Conservation (phyloP, 768 basidiomycete genomes). For the Boletus eberwhitei region DNA sequence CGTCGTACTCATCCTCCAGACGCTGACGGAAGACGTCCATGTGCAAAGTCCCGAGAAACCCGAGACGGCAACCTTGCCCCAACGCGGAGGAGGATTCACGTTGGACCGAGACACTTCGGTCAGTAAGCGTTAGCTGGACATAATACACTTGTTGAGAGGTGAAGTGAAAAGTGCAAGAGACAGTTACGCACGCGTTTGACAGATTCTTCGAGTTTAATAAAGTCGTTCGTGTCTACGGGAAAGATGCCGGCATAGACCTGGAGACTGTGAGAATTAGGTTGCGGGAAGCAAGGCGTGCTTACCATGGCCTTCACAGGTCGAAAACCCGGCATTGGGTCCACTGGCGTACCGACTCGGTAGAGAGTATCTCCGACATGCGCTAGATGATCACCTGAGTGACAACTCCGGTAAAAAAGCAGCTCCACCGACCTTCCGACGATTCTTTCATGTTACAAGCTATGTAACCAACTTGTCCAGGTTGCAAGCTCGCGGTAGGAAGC, state of each 20-base stretch:
- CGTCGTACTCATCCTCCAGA: constrained; percentile 94
- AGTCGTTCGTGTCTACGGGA: constrained; percentile 88
- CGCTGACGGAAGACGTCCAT: constrained; percentile 97
- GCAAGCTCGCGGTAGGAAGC: constrained; percentile 61
- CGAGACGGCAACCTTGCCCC: constrained; percentile 92
- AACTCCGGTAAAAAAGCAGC: not conserved
- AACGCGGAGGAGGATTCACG: constrained; percentile 91
- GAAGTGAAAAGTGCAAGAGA: not conserved
- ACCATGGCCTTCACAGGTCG: constrained; percentile 95
- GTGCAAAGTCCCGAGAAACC: constrained; percentile 93
- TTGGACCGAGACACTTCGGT: constrained; percentile 86
- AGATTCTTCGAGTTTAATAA: constrained; percentile 92
- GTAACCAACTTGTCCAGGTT: constrained; percentile 82
- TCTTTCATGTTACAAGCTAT: constrained; percentile 98
- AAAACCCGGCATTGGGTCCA: constrained; percentile 87
- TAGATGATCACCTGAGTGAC: constrained; percentile 30
- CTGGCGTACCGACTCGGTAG: constrained; percentile 65
- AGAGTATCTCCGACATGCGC: constrained; percentile 95
- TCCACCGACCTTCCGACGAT: constrained; percentile 73
- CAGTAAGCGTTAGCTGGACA: constrained; percentile 72
- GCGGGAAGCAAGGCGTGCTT: not conserved
- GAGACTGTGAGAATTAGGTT: not conserved
- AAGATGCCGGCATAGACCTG: constrained; percentile 95
- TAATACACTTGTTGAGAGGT: constrained; percentile 12
- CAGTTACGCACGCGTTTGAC: constrained; percentile 67